Evolutionary conservation across 257 asterid species (phyloP).

Genomic region (Eucommia ulmoides): DNA sequence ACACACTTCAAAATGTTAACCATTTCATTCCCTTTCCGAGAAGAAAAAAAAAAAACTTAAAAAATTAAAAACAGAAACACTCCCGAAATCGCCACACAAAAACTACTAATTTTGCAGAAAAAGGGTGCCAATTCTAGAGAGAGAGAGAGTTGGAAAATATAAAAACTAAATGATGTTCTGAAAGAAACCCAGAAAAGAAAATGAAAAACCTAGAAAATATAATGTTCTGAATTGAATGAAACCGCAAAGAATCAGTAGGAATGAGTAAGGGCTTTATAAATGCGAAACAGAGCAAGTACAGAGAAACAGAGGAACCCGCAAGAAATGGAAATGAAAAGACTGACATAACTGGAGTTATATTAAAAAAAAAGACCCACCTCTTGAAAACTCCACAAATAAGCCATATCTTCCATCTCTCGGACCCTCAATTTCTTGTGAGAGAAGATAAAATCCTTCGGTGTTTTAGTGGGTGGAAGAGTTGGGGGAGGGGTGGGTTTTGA

Average conservation of each 20-base stretch:
- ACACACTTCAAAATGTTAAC: too few relatives aligned
- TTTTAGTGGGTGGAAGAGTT: conserved; percentile 20
- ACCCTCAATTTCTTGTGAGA: conserved; percentile 1
- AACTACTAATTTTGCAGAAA: too few relatives aligned
- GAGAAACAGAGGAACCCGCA: too few relatives aligned
- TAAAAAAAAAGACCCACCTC: conserved; percentile 34
- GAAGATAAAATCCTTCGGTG: conserved; percentile 13
- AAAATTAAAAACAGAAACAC: too few relatives aligned
- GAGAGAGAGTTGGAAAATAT: too few relatives aligned
- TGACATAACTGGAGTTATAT: conserved; percentile 1
- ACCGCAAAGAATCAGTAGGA: not conserved
- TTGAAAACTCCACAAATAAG: conserved; percentile 46
- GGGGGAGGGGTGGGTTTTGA: conserved; percentile 12
- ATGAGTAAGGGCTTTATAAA: too few relatives aligned
- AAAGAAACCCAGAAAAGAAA: not conserved
- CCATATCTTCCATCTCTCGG: conserved; percentile 37
- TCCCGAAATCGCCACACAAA: too few relatives aligned
- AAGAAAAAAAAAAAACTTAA: too few relatives aligned
- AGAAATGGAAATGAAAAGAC: not conserved
- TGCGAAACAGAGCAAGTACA: too few relatives aligned
- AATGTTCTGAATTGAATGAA: not conserved
- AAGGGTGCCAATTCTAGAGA: too few relatives aligned
- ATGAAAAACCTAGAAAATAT: not conserved
- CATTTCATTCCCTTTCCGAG: too few relatives aligned
- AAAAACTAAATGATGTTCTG: not conserved